phyloP scores from a whole-genome alignment of 2,329 filamentous ascomycete species.

The Penicillium oxalicum region DNA sequence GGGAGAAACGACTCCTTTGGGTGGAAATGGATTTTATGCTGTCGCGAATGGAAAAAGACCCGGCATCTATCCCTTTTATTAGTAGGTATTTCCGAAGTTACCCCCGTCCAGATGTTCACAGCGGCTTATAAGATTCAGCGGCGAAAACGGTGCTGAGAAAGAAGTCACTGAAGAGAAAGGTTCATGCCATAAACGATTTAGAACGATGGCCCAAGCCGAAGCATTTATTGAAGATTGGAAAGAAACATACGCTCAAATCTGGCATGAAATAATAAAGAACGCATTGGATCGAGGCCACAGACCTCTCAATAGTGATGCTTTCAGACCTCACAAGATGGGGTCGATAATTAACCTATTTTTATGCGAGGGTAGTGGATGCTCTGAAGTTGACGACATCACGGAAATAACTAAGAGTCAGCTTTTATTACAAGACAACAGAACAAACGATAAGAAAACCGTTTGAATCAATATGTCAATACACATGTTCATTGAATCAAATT shows the following conservation, averaged over 20 bases:
- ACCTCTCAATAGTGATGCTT: background rate
- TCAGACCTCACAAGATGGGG: background rate
- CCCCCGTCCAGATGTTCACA: background rate
- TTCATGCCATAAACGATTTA: constrained; percentile 2
- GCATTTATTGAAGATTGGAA: constrained; percentile 3
- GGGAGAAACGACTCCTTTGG: background rate
- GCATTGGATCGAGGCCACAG: background rate
- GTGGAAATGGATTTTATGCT: background rate
- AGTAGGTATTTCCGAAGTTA: background rate
- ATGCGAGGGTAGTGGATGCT: background rate
- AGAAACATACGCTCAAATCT: background rate
- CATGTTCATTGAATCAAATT: too few relatives aligned
- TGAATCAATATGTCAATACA: too few relatives aligned
- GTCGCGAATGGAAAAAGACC: background rate
- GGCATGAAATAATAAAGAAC: background rate
- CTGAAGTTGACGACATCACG: too few relatives aligned
- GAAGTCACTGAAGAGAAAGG: background rate
- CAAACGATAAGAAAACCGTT: too few relatives aligned
- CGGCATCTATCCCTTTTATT: background rate
- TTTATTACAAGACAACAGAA: background rate
- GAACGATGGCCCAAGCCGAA: constrained; percentile 1
- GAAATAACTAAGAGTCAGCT: background rate
- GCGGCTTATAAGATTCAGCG: background rate
- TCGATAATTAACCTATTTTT: background rate
- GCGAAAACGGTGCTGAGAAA: background rate